Base-by-base conservation (phyloP, 176 grass and related monocot species). In the Carex parvula region DNA sequence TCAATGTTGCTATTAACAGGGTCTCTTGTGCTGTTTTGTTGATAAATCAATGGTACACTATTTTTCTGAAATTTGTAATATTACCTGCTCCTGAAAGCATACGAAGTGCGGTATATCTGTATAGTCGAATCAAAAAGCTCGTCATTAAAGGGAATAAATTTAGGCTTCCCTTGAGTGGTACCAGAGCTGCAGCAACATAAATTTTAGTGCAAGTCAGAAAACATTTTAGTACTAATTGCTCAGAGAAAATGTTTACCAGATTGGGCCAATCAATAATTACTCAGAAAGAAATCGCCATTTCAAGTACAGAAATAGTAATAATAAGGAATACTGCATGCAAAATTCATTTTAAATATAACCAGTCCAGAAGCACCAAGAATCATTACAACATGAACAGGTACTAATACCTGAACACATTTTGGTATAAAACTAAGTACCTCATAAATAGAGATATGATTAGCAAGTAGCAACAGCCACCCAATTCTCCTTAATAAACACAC, bases 161-260 rank as follows among this genome's bases (percentile, higher is more conserved):
- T 99, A 32, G 93, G 96, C 72, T 91, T 99, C 70, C 96, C 96
- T 44, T 96, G 88, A 46, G 97, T 99, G 21, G 97, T 99, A 48
- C 97, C 97, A 69, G 97, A 99, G 87, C 97, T 99, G 87, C 18
- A 86, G 30, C 18, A 59, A 88, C 58, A 61, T 72, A 78, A 71
- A 82, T 85, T 70, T 0, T 44, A 18, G 81, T 20, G 46, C 54
- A 74, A 75, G 61, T 26, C 65, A 81, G 70, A 30, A 79, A 21
- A 44, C 33, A 46, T 44, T 71, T 10, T 8, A 58, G 18, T 1
- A 77, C 24, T 77, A 54, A 77, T 78, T 78, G 73, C 22, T 78
- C 52, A 57, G 8, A 78, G 73, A 30, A 57, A 78, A 78, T 54
- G 52, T 8, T 57, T 78, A 78, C 15, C 52, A 78, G 13, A 57